A percentile compares a stretch with the other conserved stretches of the same genome.
phyloP scores from a whole-genome alignment of 2,329 filamentous ascomycete species.

The Orbilia oligospora region DNA sequence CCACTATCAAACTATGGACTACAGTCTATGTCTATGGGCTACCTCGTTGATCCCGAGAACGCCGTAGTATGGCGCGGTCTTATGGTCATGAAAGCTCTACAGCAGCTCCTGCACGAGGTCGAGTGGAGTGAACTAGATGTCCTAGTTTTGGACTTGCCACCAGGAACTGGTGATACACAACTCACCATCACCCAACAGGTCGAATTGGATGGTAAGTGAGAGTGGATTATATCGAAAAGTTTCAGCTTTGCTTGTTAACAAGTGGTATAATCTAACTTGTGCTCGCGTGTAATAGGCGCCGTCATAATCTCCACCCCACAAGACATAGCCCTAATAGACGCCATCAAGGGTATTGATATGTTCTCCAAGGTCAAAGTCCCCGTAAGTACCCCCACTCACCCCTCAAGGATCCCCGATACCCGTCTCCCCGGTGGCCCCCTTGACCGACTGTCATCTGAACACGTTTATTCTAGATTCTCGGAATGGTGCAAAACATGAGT shows the following conservation, averaged over 20 bases:
- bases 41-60: conserved; percentile 82
- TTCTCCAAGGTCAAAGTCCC: conserved; percentile 87
- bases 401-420: neutral
- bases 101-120: conserved; percentile 94
- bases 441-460: neutral
- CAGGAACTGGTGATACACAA: conserved; percentile 95
- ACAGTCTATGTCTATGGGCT: conserved; percentile 99
- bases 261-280: neutral
- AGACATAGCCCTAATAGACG: conserved; percentile 91
- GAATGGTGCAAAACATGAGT: conserved; percentile 93
- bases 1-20: conserved; percentile 95
- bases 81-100: conserved; percentile 97
- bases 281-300: conserved; percentile 71
- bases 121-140: conserved; percentile 92
- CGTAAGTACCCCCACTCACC: conserved; percentile 64
- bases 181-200: conserved; percentile 97
- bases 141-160: conserved; percentile 89
- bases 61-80: conserved; percentile 95
- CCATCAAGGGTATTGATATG: conserved; percentile 91
- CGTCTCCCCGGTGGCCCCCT: conserved; percentile 1
- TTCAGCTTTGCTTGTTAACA: neutral
- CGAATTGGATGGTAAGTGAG: conserved; percentile 79
- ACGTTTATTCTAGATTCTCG: conserved; percentile 72
- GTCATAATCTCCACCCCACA: conserved; percentile 95
- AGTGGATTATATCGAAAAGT: neutral